Conservation (phyloP, 495 filamentous ascomycete genomes). For the Trichoderma gamsii region DNA sequence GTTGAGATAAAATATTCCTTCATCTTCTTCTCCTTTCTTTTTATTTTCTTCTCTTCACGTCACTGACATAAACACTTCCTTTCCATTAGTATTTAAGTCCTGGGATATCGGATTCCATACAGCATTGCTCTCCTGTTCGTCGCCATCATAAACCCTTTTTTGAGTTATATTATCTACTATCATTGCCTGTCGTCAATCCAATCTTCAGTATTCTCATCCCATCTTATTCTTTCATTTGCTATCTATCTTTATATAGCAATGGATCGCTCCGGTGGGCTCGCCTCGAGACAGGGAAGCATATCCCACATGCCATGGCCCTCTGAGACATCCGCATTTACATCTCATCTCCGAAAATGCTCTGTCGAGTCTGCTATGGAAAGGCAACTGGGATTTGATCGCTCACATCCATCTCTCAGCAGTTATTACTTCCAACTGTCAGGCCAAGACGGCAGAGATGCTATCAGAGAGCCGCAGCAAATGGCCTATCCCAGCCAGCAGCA, state of each 20-base stretch:
- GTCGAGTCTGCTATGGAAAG: not conserved
- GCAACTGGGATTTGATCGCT: not conserved
- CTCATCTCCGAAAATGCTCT: not conserved
- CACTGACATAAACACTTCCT: not conserved
- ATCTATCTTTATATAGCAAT: not conserved
- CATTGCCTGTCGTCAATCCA: too few relatives aligned
- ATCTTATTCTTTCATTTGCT: not conserved
- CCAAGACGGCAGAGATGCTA: not conserved
- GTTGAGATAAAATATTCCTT: not conserved
- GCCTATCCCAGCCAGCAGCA: not conserved
- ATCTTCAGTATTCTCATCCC: too few relatives aligned
- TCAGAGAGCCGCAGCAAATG: not conserved
- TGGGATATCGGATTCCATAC: not conserved
- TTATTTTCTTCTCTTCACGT: not conserved
- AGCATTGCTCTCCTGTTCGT: not conserved
- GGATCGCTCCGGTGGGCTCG: not conserved
- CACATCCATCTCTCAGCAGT: not conserved
- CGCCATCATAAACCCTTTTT: too few relatives aligned
- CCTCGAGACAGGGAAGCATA: conserved; percentile 1
- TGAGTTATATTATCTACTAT: not conserved
- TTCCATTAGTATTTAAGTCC: not conserved
- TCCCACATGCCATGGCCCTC: not conserved
- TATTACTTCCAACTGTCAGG: not conserved
- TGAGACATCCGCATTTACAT: not conserved
- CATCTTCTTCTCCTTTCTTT: not conserved